Evolutionary conservation across 371 early-diverging fungal genomes (phyloP).

Genomic region (Nematocida homosporus): DNA sequence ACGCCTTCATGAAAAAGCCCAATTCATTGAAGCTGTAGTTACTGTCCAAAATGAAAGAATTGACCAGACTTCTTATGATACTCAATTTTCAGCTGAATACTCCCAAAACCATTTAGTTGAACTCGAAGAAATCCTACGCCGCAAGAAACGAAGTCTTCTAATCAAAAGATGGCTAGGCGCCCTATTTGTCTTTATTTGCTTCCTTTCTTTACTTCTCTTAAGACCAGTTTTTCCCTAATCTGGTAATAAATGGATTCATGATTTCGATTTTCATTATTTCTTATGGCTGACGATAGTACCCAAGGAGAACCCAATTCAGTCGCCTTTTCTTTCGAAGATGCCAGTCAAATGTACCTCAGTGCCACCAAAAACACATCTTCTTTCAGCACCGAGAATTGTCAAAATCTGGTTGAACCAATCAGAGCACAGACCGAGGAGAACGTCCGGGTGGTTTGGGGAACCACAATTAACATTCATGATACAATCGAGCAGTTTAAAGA

Average conservation of each 20-base stretch:
- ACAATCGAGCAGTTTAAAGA: conserved; percentile 79
- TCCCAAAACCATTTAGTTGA: conserved; percentile 9
- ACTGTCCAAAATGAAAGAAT: conserved; percentile 47
- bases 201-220: conserved; percentile 34
- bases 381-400: conserved; percentile 37
- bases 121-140: conserved; percentile 12
- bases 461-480: conserved; percentile 85
- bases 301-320: conserved; percentile 56
- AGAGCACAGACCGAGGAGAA: conserved; percentile 31
- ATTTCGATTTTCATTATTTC: neutral
- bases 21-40: conserved; percentile 41
- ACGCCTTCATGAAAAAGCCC: conserved; percentile 19
- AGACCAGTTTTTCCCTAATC: conserved; percentile 26
- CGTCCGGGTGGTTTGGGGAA: conserved; percentile 83
- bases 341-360: conserved; percentile 60
- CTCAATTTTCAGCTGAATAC: neutral
- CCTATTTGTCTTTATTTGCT: conserved; percentile 28
- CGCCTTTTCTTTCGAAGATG: conserved; percentile 67
- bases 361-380: conserved; percentile 48
- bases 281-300: neutral
- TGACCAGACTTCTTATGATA: conserved; percentile 18
- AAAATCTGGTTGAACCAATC: neutral
- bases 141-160: conserved; percentile 27
- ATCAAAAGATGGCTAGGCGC: conserved; percentile 44
- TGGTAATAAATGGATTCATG: neutral